phyloP scores from a whole-genome alignment of 306 rosid species.

The Trifolium subterraneum region DNA sequence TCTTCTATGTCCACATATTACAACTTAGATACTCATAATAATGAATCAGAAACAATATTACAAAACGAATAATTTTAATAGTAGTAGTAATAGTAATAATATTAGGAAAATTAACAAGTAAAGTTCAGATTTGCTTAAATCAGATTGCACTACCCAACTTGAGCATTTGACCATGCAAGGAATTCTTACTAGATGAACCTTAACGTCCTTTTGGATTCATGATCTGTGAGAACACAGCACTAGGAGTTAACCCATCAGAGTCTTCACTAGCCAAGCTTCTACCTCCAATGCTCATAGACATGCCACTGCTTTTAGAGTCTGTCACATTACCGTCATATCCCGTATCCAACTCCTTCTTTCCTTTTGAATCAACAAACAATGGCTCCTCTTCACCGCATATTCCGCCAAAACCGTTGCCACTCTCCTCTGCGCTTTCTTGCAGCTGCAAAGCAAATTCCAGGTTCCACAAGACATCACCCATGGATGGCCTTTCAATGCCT shows the following conservation, averaged over 20 bases:
- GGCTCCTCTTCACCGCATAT: slow-evolving; percentile 64
- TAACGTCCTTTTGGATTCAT: slow-evolving; percentile 99
- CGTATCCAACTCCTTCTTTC: slow-evolving; percentile 69
- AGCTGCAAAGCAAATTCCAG: slow-evolving; percentile 98
- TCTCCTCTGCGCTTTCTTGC: slow-evolving; percentile 97
- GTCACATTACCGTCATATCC: slow-evolving; percentile 70
- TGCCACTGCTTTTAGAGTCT: slow-evolving; percentile 91
- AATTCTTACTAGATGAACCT: slow-evolving; percentile 39
- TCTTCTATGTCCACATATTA: slow-evolving; percentile 51
- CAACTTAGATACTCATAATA: slow-evolving; percentile 55
- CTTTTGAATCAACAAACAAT: slow-evolving; percentile 51
- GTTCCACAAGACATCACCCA: slow-evolving; percentile 99
- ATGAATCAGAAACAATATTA: slow-evolving; percentile 36
- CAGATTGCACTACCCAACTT: slow-evolving; percentile 25
- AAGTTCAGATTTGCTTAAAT: slow-evolving; percentile 44
- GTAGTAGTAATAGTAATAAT: slow-evolving; percentile 19
- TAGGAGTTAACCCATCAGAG: slow-evolving; percentile 96
- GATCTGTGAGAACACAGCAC: slow-evolving; percentile 98
- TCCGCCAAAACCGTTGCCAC: slow-evolving; percentile 61
- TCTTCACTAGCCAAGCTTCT: slow-evolving; percentile 96
- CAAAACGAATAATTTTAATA: slow-evolving; percentile 22
- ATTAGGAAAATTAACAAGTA: slow-evolving; percentile 37
- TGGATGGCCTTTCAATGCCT: slow-evolving; percentile 96
- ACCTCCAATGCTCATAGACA: slow-evolving; percentile 97
- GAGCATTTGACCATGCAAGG: slow-evolving; percentile 9